phyloP scores from a whole-genome alignment of 805 yeast genomes.

The Starmerella riodocensis region DNA sequence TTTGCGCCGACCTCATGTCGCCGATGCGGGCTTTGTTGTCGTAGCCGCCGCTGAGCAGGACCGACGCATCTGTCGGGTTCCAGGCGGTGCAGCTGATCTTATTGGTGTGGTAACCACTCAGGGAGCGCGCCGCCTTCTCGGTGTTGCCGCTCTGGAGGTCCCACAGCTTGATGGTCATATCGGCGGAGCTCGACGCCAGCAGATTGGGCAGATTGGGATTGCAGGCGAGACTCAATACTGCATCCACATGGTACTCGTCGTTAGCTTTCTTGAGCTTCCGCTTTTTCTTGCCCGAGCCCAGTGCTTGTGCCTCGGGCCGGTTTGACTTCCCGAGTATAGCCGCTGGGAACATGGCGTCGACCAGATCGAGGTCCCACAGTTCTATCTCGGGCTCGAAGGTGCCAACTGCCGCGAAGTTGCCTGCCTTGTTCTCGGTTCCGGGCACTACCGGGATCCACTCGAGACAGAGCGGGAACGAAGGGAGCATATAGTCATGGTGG shows the following conservation, averaged over 20 bases:
- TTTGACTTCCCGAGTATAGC: constrained; percentile 64
- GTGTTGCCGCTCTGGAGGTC: constrained; percentile 51
- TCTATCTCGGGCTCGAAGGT: constrained; percentile 96
- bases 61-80: constrained; percentile 43
- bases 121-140: constrained; percentile 59
- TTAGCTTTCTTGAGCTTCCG: constrained; percentile 40
- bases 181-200: constrained; percentile 90
- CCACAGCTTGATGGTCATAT: constrained; percentile 89
- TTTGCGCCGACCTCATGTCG: constrained; percentile 69
- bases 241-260: constrained; percentile 83
- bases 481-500: constrained; percentile 93
- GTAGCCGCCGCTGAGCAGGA: constrained; percentile 83
- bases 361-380: constrained; percentile 85
- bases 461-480: constrained; percentile 90
- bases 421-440: constrained; percentile 35
- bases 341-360: constrained; percentile 92
- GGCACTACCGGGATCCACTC: constrained; percentile 71
- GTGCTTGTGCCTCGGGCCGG: constrained; percentile 25
- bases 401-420: constrained; percentile 92
- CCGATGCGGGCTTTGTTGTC: constrained; percentile 61
- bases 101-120: constrained; percentile 53
- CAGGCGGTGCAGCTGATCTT: constrained; percentile 82
- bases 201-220: constrained; percentile 71
- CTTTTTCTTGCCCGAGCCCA: constrained; percentile 31
- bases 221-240: constrained; percentile 76